Base-by-base conservation (phyloP, 495 filamentous ascomycete genomes). In the Delitschia confertaspora region DNA sequence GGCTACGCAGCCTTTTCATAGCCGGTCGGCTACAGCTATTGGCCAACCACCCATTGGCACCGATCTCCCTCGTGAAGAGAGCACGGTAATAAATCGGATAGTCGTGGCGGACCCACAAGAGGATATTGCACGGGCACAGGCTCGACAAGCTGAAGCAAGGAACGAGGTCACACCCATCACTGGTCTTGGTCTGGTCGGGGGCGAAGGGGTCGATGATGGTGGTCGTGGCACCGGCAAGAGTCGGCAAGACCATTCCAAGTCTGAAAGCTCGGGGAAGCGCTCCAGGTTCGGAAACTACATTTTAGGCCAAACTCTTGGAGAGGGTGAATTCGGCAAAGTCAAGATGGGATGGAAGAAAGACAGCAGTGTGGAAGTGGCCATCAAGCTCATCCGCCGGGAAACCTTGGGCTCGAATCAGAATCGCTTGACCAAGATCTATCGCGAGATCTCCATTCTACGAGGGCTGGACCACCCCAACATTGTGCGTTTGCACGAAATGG, bases 271-370 rank as follows among this genome's bases (percentile, higher is more conserved):
- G 11, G 55, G 64, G 27, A 96, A 93, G 66, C 85, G 87, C 46
- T 87, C 79, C 16, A 83, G 79, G 10, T 96, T 96, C 60, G 93
- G 91, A 26, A 85, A 93, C 19, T 99, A 95, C 59, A 85, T 91
- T 43, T 71, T 99, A 6, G 91, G 91, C 3, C 87, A 94, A 55
- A 95, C 89, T n/a, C 79, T 99, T 20, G 91, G 91, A 35, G 91
- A 96, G 68, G 91, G 91, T 23, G 91, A 99, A 58, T 99, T 99
- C 60, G 91, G 91, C 38, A 99, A 99, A 59, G 91, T 99, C 54
- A 96, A 95, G 63, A 74, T 99, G 55, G 91, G 91, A n/a, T 99
- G 93, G 91, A 96, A 94, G 65, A 79, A 82, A 60, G 88, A 95
- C 63, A 87, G 86, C 20, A 88, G 82, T 45, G 81, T 94, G 10